Evolutionary conservation across 2,329 filamentous ascomycete genomes (phyloP), one percentile per base, ranked within the genome.

Genomic region (Phialemonium atrogriseum): DNA sequence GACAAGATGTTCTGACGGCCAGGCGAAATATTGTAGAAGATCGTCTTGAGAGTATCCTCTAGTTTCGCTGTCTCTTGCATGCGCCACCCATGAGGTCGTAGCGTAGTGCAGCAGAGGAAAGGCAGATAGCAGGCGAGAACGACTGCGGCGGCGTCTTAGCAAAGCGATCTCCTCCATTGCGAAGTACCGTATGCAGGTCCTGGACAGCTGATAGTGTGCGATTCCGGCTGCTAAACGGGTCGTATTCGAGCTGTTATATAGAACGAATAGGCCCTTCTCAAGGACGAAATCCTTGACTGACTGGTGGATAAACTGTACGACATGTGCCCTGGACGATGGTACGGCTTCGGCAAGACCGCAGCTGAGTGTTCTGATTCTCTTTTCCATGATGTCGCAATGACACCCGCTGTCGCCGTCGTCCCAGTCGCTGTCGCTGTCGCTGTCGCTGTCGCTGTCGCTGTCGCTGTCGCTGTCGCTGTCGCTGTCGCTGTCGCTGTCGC

Each of bases 221-320:
- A 24, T 35, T 29, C 24, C 36, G 13, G 32, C 15, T 16, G 27
- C 36, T 14, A 10, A 9, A 27, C 36, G 29, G 21, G 37, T 22
- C 12, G 39, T 30, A 22, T 15, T 25, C n/a, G n/a, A 14, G 28
- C 7, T 24, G 17, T 14, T 12, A 7, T 44, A 19, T 13, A 49
- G 31, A 37, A 17, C 20, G 18, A 11, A 26, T 4, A 51, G 23
- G 11, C 49, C 47, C 9, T 38, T 41, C 5, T 42, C 26, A 15
- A 50, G 6, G 21, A 57, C 51, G 32, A 51, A 56, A 25, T 57
- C 53, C 21, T 51, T 50, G 24, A 52, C 50, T 4, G 53, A 48
- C 30, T 56, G 48, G 18, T 58, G 53, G 21, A 56, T 56, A 30
- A 57, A 52, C 24, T 56, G 52, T 2, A 52, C 44, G 20, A 44